Evolutionary conservation across 2,329 filamentous ascomycete genomes (phyloP), one percentile per base, ranked within the genome.

Genomic region (Paraconiothyrium brasiliense): DNA sequence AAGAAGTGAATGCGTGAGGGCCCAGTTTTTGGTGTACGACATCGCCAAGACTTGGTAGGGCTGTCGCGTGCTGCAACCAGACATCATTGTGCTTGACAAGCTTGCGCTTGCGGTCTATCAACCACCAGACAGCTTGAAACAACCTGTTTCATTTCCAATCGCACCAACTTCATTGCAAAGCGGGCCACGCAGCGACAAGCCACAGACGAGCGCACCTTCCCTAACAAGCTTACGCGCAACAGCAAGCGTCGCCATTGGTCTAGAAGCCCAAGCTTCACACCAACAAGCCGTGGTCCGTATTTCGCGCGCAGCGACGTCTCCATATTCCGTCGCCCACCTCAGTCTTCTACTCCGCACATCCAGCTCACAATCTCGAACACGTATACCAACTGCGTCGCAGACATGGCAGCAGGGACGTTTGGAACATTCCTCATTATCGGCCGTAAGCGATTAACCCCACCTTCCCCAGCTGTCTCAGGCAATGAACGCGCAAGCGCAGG

Each of bases 341-440:
- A 32, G 20, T 46, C 56, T 32, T 41, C 59, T 24, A 16, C 6
- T 13, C 54, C n/a, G 35, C 43, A 13, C 63, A 41, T 48, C 30
- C 30, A 30, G 30, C 50, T 44, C 57, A 24, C 60, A 39, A 55
- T 59, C 39, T 61, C 55, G 57, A 63, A 66, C 54, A 58, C 30
- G 58, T 41, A 32, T 35, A 14, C 59, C 63, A 41, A 60, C 37
- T 57, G 41, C 22, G 55, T 44, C 60, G 48, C 58, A 59, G 68
- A 66, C 49, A 78, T 78, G 76, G 68, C 69, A 58, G 66, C 72
- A 50, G 75, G 75, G 59, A 93, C 93, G 54, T 99, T 99, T 79
- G 93, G 94, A 80, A 97, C 95, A 50, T 97, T 97, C 78, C 90
- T 99, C 81, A 97, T 99, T 77, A 90, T 98, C 70, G 94, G 93